Evolutionary conservation across 345 rosid genomes (phyloP).

Genomic region (Acer negundo): DNA sequence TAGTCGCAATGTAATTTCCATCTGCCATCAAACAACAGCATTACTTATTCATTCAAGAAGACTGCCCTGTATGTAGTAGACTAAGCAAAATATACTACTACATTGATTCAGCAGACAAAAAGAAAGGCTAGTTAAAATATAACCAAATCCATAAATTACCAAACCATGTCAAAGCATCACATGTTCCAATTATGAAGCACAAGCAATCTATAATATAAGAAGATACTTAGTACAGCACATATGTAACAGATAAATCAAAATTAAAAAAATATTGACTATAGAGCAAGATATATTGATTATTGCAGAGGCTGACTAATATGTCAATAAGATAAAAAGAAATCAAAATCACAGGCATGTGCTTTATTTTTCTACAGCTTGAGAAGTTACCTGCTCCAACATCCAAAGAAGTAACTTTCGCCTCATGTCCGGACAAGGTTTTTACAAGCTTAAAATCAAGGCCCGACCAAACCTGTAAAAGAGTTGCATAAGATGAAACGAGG

Average conservation of each 20-base stretch:
- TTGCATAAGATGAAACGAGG: conserved; percentile 18
- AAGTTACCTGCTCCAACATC: conserved; percentile 60
- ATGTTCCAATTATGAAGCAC: not conserved
- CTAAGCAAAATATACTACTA: not conserved
- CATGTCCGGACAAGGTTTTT: conserved; percentile 75
- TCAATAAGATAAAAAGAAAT: not conserved
- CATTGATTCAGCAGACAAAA: no score
- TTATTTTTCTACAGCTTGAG: conserved; percentile 9
- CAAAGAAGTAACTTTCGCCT: conserved; percentile 74
- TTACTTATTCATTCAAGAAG: not conserved
- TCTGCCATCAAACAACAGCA: conserved; percentile 36
- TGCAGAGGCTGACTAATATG: not conserved
- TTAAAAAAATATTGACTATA: not conserved
- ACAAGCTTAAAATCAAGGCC: conserved; percentile 88
- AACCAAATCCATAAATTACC: not conserved
- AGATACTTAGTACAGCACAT: not conserved
- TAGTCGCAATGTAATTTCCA: conserved; percentile 59
- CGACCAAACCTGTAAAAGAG: conserved; percentile 77
- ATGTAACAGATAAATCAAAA: not conserved
- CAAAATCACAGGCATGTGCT: not conserved
- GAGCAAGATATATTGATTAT: not conserved
- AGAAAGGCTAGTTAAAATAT: not conserved
- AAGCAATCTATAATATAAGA: not conserved
- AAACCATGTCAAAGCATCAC: not conserved
- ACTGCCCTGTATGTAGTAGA: not conserved